Percentiles rank a stretch among this genome's conserved stretches.
Conservation (phyloP, 345 rosid genomes). For the Capsella bursapastoris region DNA sequence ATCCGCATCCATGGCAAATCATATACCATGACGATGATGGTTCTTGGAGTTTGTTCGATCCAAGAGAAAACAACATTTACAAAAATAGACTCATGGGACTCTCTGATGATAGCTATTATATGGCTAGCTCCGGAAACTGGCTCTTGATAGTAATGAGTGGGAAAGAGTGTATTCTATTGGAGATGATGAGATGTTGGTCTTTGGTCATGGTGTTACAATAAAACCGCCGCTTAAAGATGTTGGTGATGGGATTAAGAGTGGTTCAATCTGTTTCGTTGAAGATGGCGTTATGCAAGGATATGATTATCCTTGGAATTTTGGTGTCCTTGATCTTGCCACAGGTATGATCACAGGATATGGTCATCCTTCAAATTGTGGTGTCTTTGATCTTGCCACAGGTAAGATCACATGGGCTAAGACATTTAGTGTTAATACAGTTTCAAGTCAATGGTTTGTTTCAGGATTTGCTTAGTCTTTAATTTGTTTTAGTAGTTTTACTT, state of each 20-base stretch:
- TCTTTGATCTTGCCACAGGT: no score
- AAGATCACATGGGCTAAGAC: no score
- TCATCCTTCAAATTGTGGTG: no score
- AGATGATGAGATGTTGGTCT: constrained; percentile 18
- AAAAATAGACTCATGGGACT: neutral
- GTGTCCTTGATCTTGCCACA: constrained; percentile 5
- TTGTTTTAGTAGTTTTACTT: no score
- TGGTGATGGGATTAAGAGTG: constrained; percentile 14
- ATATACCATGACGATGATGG: neutral
- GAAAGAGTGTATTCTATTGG: constrained; percentile 17
- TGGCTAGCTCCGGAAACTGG: neutral
- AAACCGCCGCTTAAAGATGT: neutral
- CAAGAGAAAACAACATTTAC: neutral
- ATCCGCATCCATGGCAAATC: neutral
- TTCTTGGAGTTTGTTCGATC: neutral
- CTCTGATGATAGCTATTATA: neutral
- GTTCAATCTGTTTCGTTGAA: neutral
- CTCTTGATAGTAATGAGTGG: neutral
- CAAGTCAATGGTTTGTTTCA: no score
- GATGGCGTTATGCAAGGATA: neutral
- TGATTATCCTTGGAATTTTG: neutral
- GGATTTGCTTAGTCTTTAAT: no score
- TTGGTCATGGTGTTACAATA: neutral
- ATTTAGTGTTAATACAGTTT: no score
- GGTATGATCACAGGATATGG: neutral